phyloP scores from a whole-genome alignment of 2,329 filamentous ascomycete genomes.

The Colletotrichum destructivum region DNA sequence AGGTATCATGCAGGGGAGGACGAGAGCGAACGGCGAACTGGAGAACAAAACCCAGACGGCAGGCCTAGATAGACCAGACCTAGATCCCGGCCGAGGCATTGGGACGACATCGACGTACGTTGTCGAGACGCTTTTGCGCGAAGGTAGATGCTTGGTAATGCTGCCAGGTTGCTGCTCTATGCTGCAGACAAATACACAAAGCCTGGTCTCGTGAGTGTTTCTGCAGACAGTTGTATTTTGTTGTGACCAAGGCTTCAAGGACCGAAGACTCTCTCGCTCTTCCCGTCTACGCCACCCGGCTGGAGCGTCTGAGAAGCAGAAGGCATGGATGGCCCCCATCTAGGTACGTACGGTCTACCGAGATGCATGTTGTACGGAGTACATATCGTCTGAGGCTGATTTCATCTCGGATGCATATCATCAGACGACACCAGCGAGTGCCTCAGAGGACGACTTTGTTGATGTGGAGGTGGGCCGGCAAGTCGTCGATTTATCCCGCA shows the following conservation, averaged over 20 bases:
- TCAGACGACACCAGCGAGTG: neutral
- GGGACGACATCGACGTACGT: slow-evolving; percentile 29
- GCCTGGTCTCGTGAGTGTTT: neutral
- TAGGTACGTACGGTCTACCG: neutral
- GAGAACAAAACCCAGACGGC: slow-evolving; percentile 5
- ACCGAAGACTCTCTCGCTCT: slow-evolving; percentile 6
- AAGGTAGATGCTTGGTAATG: slow-evolving; percentile 4
- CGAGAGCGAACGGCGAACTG: slow-evolving; percentile 1
- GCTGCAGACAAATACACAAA: neutral
- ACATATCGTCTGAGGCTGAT: neutral
- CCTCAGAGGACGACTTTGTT: neutral
- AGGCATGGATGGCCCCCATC: neutral
- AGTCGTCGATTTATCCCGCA: neutral
- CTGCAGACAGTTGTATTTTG: neutral
- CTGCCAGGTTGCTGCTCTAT: neutral
- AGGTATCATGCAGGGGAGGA: slow-evolving; percentile 36
- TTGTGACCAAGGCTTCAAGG: slow-evolving; percentile 7
- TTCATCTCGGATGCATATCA: neutral
- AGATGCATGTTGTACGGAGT: no score
- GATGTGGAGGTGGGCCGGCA: neutral
- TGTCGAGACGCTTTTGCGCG: slow-evolving; percentile 26
- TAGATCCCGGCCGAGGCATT: slow-evolving; percentile 33
- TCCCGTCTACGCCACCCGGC: slow-evolving; percentile 13
- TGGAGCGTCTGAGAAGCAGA: neutral
- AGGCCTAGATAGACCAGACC: neutral